phyloP scores from a whole-genome alignment of 192 early-diverging fungal genomes.

The Backusella sp. region DNA sequence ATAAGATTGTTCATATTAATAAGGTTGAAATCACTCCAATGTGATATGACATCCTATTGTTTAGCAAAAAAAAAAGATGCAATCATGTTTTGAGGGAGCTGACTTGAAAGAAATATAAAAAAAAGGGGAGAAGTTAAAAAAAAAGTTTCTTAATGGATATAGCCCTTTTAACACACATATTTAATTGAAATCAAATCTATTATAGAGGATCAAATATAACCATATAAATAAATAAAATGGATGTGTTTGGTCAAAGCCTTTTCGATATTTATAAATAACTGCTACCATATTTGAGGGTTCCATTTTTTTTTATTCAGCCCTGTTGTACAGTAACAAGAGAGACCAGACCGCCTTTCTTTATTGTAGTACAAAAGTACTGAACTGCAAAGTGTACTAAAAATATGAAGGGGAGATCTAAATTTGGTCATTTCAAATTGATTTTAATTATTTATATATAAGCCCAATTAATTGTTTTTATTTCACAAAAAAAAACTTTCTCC shows the following conservation, averaged over 20 bases:
- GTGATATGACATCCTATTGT: neutral
- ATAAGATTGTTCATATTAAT: neutral
- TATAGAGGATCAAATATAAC: neutral
- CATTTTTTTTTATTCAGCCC: neutral
- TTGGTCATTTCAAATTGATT: neutral
- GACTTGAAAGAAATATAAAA: neutral
- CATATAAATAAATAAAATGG: neutral
- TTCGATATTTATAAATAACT: neutral
- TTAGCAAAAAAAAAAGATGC: neutral
- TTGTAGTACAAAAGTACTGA: neutral
- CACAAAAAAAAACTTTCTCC: neutral
- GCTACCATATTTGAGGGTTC: neutral
- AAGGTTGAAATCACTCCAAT: neutral
- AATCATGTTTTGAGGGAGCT: neutral
- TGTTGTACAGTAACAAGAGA: neutral
- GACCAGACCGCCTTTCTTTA: neutral
- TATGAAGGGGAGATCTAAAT: conserved; percentile 9
- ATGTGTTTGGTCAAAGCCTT: neutral
- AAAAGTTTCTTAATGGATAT: neutral
- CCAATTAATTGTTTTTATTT: neutral
- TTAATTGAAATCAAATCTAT: neutral
- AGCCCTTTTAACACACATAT: neutral
- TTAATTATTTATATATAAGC: neutral
- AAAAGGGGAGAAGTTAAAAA: neutral
- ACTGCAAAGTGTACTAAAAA: neutral